Evolutionary conservation across 2,329 filamentous ascomycete species (phyloP), one percentile per base, ranked within the genome.

Genomic region (Sporothrix brasiliensis): DNA sequence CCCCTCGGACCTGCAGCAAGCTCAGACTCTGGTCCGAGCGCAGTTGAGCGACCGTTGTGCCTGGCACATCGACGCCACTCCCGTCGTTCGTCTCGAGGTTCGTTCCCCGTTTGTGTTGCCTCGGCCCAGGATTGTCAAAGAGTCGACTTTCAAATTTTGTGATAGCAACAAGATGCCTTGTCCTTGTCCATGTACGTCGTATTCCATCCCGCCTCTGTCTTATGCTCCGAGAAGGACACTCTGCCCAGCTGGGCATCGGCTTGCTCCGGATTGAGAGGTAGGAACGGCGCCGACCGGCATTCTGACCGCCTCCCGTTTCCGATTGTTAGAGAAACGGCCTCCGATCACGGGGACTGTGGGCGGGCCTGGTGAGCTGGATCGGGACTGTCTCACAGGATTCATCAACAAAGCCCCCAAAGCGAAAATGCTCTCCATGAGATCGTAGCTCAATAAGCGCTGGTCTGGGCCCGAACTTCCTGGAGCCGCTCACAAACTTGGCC

Each of bases 371-470:
- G 34, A 24, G n/a, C 56, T 16, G 56, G 56, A 61, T n/a, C 56
- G 27, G 56, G 11, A 44, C 24, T 44, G 56, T 61, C 56, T 44
- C 56, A 61, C 19, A 61, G 34, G 56, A 61, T 61, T 44, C 56
- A 44, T 44, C 30, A 58, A n/a, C 54, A 41, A n/a, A 39, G 16
- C 14, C 24, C 13, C 24, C 19, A 60, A 53, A 24, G 50, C 21
- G n/a, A 24, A 6, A 34, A 53, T 10, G 3, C 50, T 24, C 34
- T 53, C 52, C 21, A 13, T 14, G 27, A 16, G 56, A 61, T 61
- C 56, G 34, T 10, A n/a, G 6, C 34, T n/a, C 34, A 41, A 44
- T 61, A 44, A 34, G 34, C 34, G 16, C 34, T 60, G 56, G 30
- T 2, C 56, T 10, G 16, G 24, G 27, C 27, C 27, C 27, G 27